Evolutionary conservation across 768 basidiomycete species (phyloP).

Genomic region (Naganishia kalamii): DNA sequence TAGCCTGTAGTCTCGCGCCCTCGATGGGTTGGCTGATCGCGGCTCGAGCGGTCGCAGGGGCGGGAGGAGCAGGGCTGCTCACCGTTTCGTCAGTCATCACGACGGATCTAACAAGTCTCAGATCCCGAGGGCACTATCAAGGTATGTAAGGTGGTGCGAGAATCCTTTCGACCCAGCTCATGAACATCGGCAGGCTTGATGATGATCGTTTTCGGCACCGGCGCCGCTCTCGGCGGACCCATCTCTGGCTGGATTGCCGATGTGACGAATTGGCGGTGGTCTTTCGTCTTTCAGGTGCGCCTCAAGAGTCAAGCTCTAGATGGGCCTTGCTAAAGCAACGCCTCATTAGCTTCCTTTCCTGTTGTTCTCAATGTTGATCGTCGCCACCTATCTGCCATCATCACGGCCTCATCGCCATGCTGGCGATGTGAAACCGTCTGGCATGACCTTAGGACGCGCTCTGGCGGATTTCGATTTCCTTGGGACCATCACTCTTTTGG

Average conservation of each 20-base stretch:
- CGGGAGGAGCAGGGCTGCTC: conserved; percentile 40
- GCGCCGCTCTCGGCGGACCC: conserved; percentile 43
- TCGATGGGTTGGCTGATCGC: conserved; percentile 22
- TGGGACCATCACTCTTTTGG: conserved; percentile 36
- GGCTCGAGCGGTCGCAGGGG: conserved; percentile 20
- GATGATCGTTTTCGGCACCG: conserved; percentile 44
- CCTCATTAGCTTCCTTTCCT: conserved; percentile 35
- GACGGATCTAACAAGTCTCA: conserved; percentile 42
- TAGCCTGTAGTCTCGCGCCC: conserved; percentile 18
- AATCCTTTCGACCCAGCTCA: background rate
- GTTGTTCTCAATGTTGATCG: conserved; percentile 34
- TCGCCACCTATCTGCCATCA: conserved; percentile 33
- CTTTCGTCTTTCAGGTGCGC: conserved; percentile 43
- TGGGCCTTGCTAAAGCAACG: background rate
- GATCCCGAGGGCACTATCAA: conserved; percentile 43
- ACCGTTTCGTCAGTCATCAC: conserved; percentile 43
- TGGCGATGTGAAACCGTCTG: conserved; percentile 21
- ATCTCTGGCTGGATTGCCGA: conserved; percentile 41
- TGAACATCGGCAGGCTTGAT: conserved; percentile 33
- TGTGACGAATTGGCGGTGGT: conserved; percentile 38
- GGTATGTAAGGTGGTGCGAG: conserved; percentile 24
- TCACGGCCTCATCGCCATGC: conserved; percentile 17
- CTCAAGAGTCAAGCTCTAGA: background rate
- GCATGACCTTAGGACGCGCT: conserved; percentile 29
- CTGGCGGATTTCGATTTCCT: conserved; percentile 39